A percentile compares a stretch with the other conserved stretches of the same genome.
phyloP scores from a whole-genome alignment of 1,139 yeast species.

The Saccharomyces pastorianus region DNA sequence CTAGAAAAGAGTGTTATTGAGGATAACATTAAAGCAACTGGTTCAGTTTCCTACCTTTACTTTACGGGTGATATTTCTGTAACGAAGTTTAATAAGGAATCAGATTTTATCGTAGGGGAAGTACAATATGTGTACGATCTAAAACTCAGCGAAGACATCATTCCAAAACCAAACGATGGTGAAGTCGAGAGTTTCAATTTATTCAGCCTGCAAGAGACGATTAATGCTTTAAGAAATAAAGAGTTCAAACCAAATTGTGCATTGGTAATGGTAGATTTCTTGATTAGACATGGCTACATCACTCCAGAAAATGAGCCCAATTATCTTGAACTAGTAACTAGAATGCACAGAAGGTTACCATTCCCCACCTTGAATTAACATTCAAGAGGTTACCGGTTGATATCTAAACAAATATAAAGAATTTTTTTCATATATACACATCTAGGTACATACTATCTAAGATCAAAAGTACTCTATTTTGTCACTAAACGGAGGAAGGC shows the following conservation, averaged over 20 bases:
- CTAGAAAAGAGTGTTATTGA: slow-evolving; percentile 46
- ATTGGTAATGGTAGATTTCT: slow-evolving; percentile 67
- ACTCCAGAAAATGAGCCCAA: slow-evolving; percentile 56
- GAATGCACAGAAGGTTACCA: slow-evolving; percentile 63
- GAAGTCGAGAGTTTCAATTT: slow-evolving; percentile 72
- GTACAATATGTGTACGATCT: slow-evolving; percentile 75
- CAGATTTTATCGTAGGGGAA: slow-evolving; percentile 74
- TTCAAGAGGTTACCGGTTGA: background rate
- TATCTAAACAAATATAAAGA: background rate
- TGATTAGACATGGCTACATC: slow-evolving; percentile 70
- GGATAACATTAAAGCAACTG: slow-evolving; percentile 42
- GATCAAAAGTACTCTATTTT: background rate
- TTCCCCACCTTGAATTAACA: slow-evolving; percentile 44
- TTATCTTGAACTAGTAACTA: slow-evolving; percentile 47
- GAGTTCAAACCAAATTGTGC: slow-evolving; percentile 90
- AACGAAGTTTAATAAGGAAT: slow-evolving; percentile 33
- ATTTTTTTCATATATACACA: background rate
- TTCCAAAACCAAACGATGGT: slow-evolving; percentile 73
- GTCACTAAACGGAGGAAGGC: background rate
- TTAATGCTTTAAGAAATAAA: slow-evolving; percentile 39
- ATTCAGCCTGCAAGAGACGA: slow-evolving; percentile 52
- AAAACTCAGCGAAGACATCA: slow-evolving; percentile 41
- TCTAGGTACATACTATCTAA: background rate
- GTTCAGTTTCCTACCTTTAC: slow-evolving; percentile 63
- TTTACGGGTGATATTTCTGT: slow-evolving; percentile 24